Conservation (phyloP, 768 basidiomycete genomes). For the Dioszegia hungarica region DNA sequence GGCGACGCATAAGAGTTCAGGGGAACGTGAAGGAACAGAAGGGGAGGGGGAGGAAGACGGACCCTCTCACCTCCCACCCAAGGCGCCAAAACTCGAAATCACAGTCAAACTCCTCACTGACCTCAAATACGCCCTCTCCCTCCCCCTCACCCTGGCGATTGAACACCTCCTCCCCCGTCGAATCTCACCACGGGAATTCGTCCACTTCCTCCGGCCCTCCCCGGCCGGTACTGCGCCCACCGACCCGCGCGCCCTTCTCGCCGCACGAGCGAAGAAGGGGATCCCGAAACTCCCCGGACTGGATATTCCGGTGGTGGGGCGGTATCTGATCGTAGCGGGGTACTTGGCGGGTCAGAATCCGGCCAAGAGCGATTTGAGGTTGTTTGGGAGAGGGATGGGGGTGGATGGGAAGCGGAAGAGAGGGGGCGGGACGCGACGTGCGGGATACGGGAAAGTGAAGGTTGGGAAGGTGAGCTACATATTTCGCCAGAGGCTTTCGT, state of each 20-base stretch:
- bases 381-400: slow-evolving; percentile 71
- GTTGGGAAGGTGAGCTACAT: slow-evolving; percentile 37
- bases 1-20: neutral
- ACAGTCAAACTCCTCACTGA: slow-evolving; percentile 42
- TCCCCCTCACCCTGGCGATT: slow-evolving; percentile 37
- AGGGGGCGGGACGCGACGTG: slow-evolving; percentile 50
- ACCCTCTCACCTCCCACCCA: too few species aligned
- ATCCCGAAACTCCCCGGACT: slow-evolving; percentile 23
- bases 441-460: slow-evolving; percentile 44
- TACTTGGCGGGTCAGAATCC: slow-evolving; percentile 85
- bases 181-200: slow-evolving; percentile 28
- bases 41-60: too few species aligned
- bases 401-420: slow-evolving; percentile 53
- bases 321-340: slow-evolving; percentile 69
- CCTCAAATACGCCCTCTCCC: slow-evolving; percentile 38
- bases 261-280: neutral
- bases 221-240: too few species aligned
- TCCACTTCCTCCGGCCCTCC: slow-evolving; percentile 11
- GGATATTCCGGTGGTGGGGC: slow-evolving; percentile 50
- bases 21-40: too few species aligned
- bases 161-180: slow-evolving; percentile 32
- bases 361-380: slow-evolving; percentile 67
- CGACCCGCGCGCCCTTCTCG: neutral
- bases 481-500: too few species aligned
- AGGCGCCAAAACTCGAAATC: slow-evolving; percentile 25